Evolutionary conservation across 306 rosid species (phyloP), one percentile per base, ranked within the genome.

Genomic region (Malus sieversii): DNA sequence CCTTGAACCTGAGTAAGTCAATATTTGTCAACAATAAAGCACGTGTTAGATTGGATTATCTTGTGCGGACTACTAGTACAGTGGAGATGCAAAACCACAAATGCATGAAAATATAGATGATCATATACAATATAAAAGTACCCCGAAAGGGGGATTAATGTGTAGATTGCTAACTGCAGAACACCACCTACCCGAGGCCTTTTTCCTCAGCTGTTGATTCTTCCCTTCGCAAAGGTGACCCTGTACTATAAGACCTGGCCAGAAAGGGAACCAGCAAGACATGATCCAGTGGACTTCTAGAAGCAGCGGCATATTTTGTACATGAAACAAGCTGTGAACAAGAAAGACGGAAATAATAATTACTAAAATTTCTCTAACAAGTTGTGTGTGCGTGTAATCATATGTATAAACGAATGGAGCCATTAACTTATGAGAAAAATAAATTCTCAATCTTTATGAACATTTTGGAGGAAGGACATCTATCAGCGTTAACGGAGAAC

Each of bases 1-100:
- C 92, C 84, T 81, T 90, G 74, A 74, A 87, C 83, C 99, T 95
- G 88, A 51, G 65, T 82, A 45, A 73, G 66, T 63, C 64, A 57
- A 70, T 68, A 81, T 9, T 78, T 66, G 75, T 82, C 68, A 76
- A 67, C 69, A 69, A 55, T 29, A 62, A 70, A 25, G 65, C 67
- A 77, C 61, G 25, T 73, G 48, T 62, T n/a, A 68, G 72, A 57
- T 60, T 64, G 75, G 53, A 63, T 18, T 45, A 59, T 58, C 22
- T 51, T n/a, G 29, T 20, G 33, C 14, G 68, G 44, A 73, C 57
- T 8, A 73, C 40, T 9, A 44, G 57, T 19, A 40, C 57, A 78
- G 71, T 27, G 48, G 46, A 60, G 81, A 73, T n/a, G 63, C 77
- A 78, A 70, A 51, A 83, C 44, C 6, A 20, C 20, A 48, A 48